These are phyloP conservation scores for Exutisphaerella laricina DNA, from an alignment of 2,329 filamentous ascomycete genomes.

Conservation along the genomic window DNA sequence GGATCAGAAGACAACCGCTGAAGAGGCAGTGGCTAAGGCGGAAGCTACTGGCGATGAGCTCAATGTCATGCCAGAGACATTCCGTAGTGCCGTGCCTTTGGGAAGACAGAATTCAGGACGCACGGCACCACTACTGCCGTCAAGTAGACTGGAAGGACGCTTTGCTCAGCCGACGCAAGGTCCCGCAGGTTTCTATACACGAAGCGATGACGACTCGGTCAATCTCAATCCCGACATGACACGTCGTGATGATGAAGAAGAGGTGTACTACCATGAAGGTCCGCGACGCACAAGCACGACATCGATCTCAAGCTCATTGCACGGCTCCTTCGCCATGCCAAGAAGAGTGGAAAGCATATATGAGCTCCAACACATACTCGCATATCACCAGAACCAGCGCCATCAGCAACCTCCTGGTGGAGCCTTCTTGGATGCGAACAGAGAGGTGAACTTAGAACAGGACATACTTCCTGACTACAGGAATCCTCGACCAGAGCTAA, in stretches of 20 bases:
- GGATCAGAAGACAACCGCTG: conserved; percentile 67
- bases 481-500: not conserved
- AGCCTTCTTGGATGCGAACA: conserved; percentile 37
- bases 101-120: conserved; percentile 31
- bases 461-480: conserved; percentile 2
- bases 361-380: conserved; percentile 64
- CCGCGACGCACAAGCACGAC: conserved; percentile 27
- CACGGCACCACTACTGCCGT: conserved; percentile 58
- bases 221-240: conserved; percentile 50
- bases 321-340: conserved; percentile 58
- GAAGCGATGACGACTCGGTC: conserved; percentile 60
- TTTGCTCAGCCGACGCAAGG: conserved; percentile 68
- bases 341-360: conserved; percentile 69
- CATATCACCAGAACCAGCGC: conserved; percentile 64
- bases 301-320: conserved; percentile 54
- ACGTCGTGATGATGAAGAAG: conserved; percentile 37
- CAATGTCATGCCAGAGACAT: conserved; percentile 83
- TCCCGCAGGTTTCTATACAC: conserved; percentile 63
- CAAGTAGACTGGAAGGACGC: conserved; percentile 67
- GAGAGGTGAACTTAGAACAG: not conserved
- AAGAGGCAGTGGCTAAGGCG: conserved; percentile 78
- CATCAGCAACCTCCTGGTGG: conserved; percentile 42
- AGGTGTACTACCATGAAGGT: conserved; percentile 11
- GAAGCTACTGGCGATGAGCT: conserved; percentile 77
- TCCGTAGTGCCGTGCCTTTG: conserved; percentile 53